Evolutionary conservation across 2,329 filamentous ascomycete genomes (phyloP).

Genomic region (Fusarium stilboides): DNA sequence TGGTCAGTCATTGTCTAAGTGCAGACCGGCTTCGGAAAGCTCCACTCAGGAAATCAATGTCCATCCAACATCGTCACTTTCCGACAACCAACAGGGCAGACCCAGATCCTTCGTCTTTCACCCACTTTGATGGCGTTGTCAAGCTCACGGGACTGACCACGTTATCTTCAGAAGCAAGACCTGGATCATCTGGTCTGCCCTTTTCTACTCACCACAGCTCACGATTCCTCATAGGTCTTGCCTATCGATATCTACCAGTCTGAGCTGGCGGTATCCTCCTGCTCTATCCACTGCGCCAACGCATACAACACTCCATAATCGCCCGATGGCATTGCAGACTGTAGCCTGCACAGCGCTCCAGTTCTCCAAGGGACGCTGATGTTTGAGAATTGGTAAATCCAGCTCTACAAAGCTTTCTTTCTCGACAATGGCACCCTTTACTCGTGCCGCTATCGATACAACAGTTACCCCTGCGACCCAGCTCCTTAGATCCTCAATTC

Average conservation of each 20-base stretch:
- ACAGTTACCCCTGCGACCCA: constrained; percentile 34
- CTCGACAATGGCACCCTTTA: constrained; percentile 47
- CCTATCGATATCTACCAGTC: constrained; percentile 5
- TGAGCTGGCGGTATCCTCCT: constrained; percentile 34
- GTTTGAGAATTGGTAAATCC: constrained; percentile 29
- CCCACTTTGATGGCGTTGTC: constrained; percentile 20
- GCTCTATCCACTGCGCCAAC: constrained; percentile 18
- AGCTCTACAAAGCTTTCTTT: constrained; percentile 16
- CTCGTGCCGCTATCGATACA: constrained; percentile 32
- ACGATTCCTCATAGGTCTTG: neutral
- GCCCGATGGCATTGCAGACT: constrained; percentile 49
- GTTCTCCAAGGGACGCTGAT: constrained; percentile 47
- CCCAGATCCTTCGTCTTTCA: constrained; percentile 29
- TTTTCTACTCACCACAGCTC: neutral
- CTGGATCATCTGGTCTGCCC: neutral
- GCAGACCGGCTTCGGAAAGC: constrained; percentile 29
- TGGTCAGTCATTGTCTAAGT: constrained; percentile 35
- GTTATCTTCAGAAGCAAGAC: neutral
- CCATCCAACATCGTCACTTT: constrained; percentile 48
- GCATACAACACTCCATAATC: constrained; percentile 31
- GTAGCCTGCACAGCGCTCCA: constrained; percentile 45
- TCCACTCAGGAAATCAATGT: constrained; percentile 47
- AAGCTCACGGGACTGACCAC: neutral
- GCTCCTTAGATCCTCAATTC: constrained; percentile 39
- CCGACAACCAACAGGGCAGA: constrained; percentile 40